Evolutionary conservation across 2,329 filamentous ascomycete genomes (phyloP), one percentile per base, ranked within the genome.

Genomic region (Amesomyces nigricolor): DNA sequence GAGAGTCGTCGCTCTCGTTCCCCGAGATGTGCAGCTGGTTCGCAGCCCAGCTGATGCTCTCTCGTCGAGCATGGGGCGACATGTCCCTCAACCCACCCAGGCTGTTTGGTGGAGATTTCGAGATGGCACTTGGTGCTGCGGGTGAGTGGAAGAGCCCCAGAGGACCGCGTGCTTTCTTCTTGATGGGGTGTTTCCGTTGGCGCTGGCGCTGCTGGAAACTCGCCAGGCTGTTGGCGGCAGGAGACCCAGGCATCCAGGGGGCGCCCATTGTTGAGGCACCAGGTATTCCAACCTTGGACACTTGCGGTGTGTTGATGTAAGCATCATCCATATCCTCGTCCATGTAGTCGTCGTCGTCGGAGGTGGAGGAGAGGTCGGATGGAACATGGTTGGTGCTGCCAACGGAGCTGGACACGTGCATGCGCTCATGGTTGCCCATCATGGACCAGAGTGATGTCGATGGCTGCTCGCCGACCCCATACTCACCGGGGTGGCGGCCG

Each of bases 11-110:
- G 66, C 86, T 89, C 64, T 96, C 91, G 62, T 86, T 91, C 4
- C 89, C 82, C 51, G 82, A 85, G 38, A 96, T 87, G 61, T 94
- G 87, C 17, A 96, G 73, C 64, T 95, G 90, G 62, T 94, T 91
- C 14, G 91, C 91, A 38, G 91, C 90, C 75, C 94, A 85, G 62
- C 89, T 95, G 58, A 97, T 85, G 69, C 90, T 96, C 70, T 96
- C 91, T 43, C 92, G 80, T 44, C 92, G 80, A 8, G 87, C 79
- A 39, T 79, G 75, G 4, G 70, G 71, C 8, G 58, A 57, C 47
- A 70, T 65, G 29, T 70, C 70, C 53, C 71, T 75, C 8, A 57
- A 56, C 13, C 49, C 53, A 3, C 66, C 58, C 38, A 70, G 43
- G 46, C 69, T 72, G 32, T 64, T 69, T 0, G 91, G 89, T 9